Base-by-base conservation (phyloP, 2,329 filamentous ascomycete genomes). In the Pestalotiopsis sp. region DNA sequence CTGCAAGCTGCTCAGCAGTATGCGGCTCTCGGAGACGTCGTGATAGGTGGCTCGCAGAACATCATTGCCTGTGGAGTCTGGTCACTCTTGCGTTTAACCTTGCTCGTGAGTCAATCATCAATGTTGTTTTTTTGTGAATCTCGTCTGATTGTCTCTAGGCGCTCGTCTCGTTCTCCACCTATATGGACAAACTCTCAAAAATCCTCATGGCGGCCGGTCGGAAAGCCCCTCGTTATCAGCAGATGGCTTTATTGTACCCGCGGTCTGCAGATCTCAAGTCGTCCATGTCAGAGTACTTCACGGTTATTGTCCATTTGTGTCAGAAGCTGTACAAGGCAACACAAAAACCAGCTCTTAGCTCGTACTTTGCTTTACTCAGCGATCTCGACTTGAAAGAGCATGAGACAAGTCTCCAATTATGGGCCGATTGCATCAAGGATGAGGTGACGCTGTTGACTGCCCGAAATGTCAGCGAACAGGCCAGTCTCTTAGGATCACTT, bases 401-500 rank as follows among this genome's bases (percentile, higher is more conserved):
- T 6, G 23, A 31, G 25, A 17, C 57, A 31, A 25, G 5, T 27
- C 57, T 59, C 0, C 45, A 52, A 52, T 4, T 52, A n/a, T 52
- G n/a, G 45, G 45, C 45, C 2, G 45, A 52, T 52, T 52, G 45
- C 45, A 52, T 52, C 4, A 20, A 52, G 1, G 45, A 52, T 3
- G 45, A 52, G 45, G 45, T 52, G 5, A 52, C 6, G 6, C 13
- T 59, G 20, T 27, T 27, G 57, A 25, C 23, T 31, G 57, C 23
- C 1, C 13, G 12, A 14, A 31, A 59, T 4, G 14, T 59, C 11
- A 25, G 2, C 5, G 55, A 59, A 9, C 55, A 59, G 23, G 9
- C 17, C n/a, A 7, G 0, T 3, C 3, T n/a, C 5, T 14, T 59
- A 2, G 7, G 23, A 0, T n/a, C 25, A 2, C 1, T 59, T 1